Percentiles rank a stretch among this genome's conserved stretches.
These are phyloP conservation scores for Ophiostoma sp. DNA, from an alignment of 2,329 filamentous ascomycete species.

Conservation along the genomic window DNA sequence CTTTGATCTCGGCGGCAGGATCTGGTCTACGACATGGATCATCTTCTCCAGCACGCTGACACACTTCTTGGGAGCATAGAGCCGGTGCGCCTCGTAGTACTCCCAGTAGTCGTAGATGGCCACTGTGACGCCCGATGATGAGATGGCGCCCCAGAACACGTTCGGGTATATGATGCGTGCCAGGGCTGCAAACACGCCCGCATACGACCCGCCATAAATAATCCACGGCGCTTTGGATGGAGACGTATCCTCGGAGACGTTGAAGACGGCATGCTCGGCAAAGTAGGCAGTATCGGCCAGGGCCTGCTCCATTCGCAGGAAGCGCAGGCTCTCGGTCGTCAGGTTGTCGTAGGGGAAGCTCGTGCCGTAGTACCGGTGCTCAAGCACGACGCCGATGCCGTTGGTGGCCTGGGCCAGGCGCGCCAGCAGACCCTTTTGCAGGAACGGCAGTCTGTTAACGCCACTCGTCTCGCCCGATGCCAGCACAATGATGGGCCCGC, in stretches of 20 bases:
- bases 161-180: slow-evolving; percentile 72
- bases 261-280: slow-evolving; percentile 63
- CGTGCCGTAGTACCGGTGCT: slow-evolving; percentile 81
- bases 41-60: slow-evolving; percentile 57
- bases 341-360: slow-evolving; percentile 62
- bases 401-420: slow-evolving; percentile 65
- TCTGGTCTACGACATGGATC: slow-evolving; percentile 47
- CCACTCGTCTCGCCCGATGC: slow-evolving; percentile 65
- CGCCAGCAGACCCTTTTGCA: slow-evolving; percentile 72
- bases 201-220: slow-evolving; percentile 78
- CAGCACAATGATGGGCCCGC: slow-evolving; percentile 76
- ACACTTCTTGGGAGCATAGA: slow-evolving; percentile 54
- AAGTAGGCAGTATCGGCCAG: slow-evolving; percentile 79
- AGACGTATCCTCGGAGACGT: slow-evolving; percentile 29
- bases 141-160: slow-evolving; percentile 71
- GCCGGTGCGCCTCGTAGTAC: slow-evolving; percentile 49
- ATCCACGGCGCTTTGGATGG: slow-evolving; percentile 53
- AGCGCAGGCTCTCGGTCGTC: slow-evolving; percentile 63
- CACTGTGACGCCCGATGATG: slow-evolving; percentile 71
- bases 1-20: slow-evolving; percentile 39
- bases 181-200: slow-evolving; percentile 73
- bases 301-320: slow-evolving; percentile 77
- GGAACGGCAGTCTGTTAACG: slow-evolving; percentile 57
- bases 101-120: slow-evolving; percentile 74
- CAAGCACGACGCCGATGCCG: slow-evolving; percentile 73